phyloP scores from a whole-genome alignment of 2,329 filamentous ascomycete species.

The Fusarium proliferatum region DNA sequence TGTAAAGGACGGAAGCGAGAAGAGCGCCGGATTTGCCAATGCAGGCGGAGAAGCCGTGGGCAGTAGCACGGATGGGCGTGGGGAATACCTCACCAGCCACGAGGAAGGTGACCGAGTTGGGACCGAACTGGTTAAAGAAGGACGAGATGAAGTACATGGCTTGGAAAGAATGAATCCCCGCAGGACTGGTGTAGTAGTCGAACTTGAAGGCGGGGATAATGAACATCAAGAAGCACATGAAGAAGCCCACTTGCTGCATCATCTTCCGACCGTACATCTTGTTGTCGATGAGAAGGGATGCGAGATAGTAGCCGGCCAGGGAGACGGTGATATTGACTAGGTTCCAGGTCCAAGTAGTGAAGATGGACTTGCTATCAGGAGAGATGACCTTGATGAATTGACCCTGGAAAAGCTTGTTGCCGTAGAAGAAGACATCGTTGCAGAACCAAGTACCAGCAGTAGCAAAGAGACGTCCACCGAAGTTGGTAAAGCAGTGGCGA shows the following conservation, averaged over 20 bases:
- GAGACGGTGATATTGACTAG: conserved; percentile 90
- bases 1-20: conserved; percentile 88
- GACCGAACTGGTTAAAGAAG: conserved; percentile 99
- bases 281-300: conserved; percentile 91
- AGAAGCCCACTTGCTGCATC: conserved; percentile 96
- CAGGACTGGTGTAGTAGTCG: conserved; percentile 79
- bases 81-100: conserved; percentile 97
- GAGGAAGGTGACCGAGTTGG: conserved; percentile 96
- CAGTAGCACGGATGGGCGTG: conserved; percentile 90
- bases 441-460: conserved; percentile 93
- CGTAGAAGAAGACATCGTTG: conserved; percentile 99
- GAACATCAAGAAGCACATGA: conserved; percentile 94
- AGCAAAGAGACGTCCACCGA: conserved; percentile 86
- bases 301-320: conserved; percentile 88
- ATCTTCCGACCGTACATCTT: conserved; percentile 95
- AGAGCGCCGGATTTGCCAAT: conserved; percentile 90
- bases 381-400: conserved; percentile 89
- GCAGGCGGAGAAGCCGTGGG: conserved; percentile 94
- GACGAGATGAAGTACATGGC: conserved; percentile 98
- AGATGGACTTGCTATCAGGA: conserved; percentile 74
- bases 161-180: conserved; percentile 88
- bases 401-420: conserved; percentile 96
- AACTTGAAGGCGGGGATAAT: conserved; percentile 90
- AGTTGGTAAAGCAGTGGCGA: conserved; percentile 80
- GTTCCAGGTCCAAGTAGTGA: conserved; percentile 93